phyloP scores from a whole-genome alignment of 1,284 basidiomycete species.

The Ustilago sp. region DNA sequence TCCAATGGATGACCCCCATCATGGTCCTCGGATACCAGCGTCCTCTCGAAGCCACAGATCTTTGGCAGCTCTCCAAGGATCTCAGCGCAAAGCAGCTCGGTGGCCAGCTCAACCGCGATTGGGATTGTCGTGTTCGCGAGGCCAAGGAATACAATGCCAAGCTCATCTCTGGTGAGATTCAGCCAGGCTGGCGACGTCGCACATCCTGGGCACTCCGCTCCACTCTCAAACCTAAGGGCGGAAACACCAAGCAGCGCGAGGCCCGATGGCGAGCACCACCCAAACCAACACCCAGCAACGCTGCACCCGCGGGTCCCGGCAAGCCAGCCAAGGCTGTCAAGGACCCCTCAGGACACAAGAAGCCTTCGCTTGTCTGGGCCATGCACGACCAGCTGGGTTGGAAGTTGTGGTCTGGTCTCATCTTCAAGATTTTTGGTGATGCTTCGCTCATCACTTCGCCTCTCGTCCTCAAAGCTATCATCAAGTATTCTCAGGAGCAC shows the following conservation, averaged over 20 bases:
- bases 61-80: conserved; percentile 80
- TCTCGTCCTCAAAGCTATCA: conserved; percentile 62
- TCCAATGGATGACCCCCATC: conserved; percentile 81
- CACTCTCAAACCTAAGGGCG: conserved; percentile 40
- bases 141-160: conserved; percentile 80
- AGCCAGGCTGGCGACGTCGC: conserved; percentile 73
- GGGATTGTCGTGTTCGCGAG: conserved; percentile 74
- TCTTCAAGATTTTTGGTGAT: conserved; percentile 73
- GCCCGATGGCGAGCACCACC: conserved; percentile 57
- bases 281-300: conserved; percentile 18
- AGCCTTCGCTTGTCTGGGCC: conserved; percentile 78
- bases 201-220: conserved; percentile 74
- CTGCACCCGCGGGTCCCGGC: conserved; percentile 22
- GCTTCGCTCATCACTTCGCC: conserved; percentile 62
- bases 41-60: conserved; percentile 82
- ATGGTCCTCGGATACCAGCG: conserved; percentile 78
- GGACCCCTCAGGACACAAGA: conserved; percentile 53
- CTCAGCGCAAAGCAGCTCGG: conserved; percentile 75
- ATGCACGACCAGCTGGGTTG: conserved; percentile 84
- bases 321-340: conserved; percentile 37
- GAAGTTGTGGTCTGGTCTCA: conserved; percentile 84
- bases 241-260: conserved; percentile 53
- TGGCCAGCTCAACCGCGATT: conserved; percentile 76
- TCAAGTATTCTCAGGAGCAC: conserved; percentile 53
- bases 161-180: conserved; percentile 76